Base-by-base conservation (phyloP, 2,329 filamentous ascomycete species). In the Simplicillium sp. region DNA sequence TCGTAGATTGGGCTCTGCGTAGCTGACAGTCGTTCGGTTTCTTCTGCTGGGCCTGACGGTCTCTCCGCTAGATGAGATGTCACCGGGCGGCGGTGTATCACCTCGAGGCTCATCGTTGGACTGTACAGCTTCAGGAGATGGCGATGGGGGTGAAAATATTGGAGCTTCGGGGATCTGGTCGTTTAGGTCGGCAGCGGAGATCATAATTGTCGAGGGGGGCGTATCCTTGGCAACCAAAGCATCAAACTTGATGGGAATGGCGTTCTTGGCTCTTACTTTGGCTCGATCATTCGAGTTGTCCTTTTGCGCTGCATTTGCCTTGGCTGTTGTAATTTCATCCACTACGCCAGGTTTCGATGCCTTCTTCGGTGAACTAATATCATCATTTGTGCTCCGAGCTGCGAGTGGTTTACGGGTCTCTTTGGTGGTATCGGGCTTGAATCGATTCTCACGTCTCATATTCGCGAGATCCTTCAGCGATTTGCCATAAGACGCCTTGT, bases 1-100 rank as follows among this genome's bases (percentile, higher is more conserved):
- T 46, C 83, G 74, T 34, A 92, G 67, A 52, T 84, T 90, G 2
- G 86, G 86, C 57, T 90, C 84, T 11, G 84, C 83, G 57, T 92
- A 92, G 64, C 84, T 90, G 46, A 92, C 75, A 38, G 79, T 71
- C 11, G 76, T 65, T 51, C 82, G 71, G 37, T 77, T 76, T 48
- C 86, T 75, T 48, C 86, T 70, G 50, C 80, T 82, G 16, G 77
- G 75, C 35, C 86, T 73, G 20, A 75, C 69, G 20, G 73, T 73
- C 49, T 82, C 74, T 38, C 73, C 70, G 29, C 60, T 68, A 7
- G 61, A 64, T 7, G 70, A 73, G 29, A 81, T 71, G 48, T 80
- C 73, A 13, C 65, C 58, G 4, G 77, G 77, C 4, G 78, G 78
- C 3, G 78, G 77, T 0, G 78, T 80, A 49, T 78, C 77, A 41